These are phyloP conservation scores for Debaryomyces udenii DNA, from an alignment of 1,139 yeast species.

Conservation along the genomic window DNA sequence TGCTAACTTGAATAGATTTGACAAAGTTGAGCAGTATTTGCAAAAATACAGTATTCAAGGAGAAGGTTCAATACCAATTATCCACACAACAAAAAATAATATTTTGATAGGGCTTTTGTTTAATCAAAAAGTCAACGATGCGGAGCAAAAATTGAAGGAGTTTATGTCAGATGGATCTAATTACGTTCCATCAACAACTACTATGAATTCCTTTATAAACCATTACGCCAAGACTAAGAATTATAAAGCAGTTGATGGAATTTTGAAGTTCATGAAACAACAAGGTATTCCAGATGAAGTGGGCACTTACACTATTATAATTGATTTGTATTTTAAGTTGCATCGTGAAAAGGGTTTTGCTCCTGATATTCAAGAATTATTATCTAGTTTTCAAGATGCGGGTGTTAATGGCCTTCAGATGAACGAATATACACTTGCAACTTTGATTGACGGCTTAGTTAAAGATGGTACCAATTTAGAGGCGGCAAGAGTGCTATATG, in stretches of 20 bases:
- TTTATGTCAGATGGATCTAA: slow-evolving; percentile 28
- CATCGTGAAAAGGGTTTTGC: slow-evolving; percentile 46
- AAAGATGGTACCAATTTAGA: slow-evolving; percentile 48
- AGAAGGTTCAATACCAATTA: slow-evolving; percentile 26
- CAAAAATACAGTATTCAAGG: slow-evolving; percentile 23
- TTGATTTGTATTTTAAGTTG: slow-evolving; percentile 57
- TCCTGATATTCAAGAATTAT: slow-evolving; percentile 45
- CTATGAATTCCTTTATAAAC: slow-evolving; percentile 42
- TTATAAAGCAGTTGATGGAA: slow-evolving; percentile 42
- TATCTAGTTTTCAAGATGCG: slow-evolving; percentile 44
- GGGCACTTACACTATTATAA: slow-evolving; percentile 65
- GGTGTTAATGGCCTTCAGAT: slow-evolving; percentile 36
- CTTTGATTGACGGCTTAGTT: slow-evolving; percentile 60
- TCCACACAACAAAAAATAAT: slow-evolving; percentile 37
- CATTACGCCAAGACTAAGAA: slow-evolving; percentile 35
- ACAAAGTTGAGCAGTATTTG: slow-evolving; percentile 35
- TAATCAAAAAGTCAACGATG: slow-evolving; percentile 34
- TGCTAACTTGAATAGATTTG: slow-evolving; percentile 39
- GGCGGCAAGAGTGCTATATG: slow-evolving; percentile 57
- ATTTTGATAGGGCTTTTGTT: slow-evolving; percentile 38
- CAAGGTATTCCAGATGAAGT: slow-evolving; percentile 58
- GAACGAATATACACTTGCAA: slow-evolving; percentile 54
- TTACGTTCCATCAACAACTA: slow-evolving; percentile 36
- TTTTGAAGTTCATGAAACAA: slow-evolving; percentile 40
- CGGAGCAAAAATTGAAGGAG: slow-evolving; percentile 37